phyloP scores from a whole-genome alignment of 169 alveolate species.

The Plasmodium vinckei region DNA sequence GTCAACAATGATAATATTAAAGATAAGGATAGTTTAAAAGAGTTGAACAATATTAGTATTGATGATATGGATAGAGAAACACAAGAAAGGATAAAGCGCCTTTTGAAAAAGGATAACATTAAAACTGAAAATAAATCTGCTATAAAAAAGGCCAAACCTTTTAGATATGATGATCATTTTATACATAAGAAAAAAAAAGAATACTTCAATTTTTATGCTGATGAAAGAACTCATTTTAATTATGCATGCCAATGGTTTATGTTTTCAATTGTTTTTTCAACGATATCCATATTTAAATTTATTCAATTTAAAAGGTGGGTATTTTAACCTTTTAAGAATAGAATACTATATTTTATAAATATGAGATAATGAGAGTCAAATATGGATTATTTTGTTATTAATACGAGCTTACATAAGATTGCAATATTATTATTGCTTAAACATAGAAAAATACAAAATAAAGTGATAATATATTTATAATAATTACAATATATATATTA shows the following conservation, averaged over 20 bases:
- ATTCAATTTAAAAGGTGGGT: slow-evolving; percentile 69
- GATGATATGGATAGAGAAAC: slow-evolving; percentile 69
- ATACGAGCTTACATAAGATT: too few species aligned
- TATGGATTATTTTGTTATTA: too few species aligned
- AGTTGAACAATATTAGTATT: slow-evolving; percentile 19
- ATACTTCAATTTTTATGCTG: slow-evolving; percentile 91
- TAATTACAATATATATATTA: too few species aligned
- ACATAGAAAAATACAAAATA: too few species aligned
- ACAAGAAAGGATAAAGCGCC: slow-evolving; percentile 60
- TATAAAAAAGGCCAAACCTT: slow-evolving; percentile 7
- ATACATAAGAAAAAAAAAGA: slow-evolving; percentile 85
- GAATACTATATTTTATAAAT: neutral
- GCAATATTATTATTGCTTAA: too few species aligned
- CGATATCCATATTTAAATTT: slow-evolving; percentile 80
- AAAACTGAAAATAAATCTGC: slow-evolving; percentile 1
- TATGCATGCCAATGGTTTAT: slow-evolving; percentile 93
- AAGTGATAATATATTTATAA: too few species aligned
- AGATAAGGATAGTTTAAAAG: slow-evolving; percentile 15
- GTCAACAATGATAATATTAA: neutral
- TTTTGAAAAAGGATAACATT: neutral
- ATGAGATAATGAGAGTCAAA: neutral
- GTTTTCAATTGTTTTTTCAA: slow-evolving; percentile 80
- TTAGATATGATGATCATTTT: slow-evolving; percentile 76
- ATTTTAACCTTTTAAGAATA: slow-evolving; percentile 2
- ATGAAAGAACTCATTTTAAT: slow-evolving; percentile 91